Base-by-base conservation (phyloP, 306 rosid species). In the Casuarina glauca region DNA sequence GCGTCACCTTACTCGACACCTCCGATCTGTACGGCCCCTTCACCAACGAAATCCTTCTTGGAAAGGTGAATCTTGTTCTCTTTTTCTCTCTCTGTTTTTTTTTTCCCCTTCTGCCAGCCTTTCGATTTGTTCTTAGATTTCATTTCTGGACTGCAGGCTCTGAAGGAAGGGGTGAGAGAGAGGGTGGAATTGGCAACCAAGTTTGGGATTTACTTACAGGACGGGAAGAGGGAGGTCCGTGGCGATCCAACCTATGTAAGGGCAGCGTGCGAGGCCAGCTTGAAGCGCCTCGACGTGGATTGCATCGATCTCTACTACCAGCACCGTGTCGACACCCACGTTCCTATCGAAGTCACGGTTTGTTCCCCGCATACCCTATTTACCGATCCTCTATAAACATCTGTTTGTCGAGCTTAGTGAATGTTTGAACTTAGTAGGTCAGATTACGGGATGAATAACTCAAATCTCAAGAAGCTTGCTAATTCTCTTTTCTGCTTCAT, bases 291-390 rank as follows among this genome's bases (percentile, higher is more conserved):
- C 10, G 90, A 74, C 2, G 26, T 91, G 9, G 70, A 87, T 69
- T 87, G 35, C 48, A 78, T 93, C 17, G 92, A 93, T 83, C 97
- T 93, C 76, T 93, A 93, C 77, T 93, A 91, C 80, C 91, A 86
- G 69, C 94, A 88, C 66, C 89, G 95, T 13, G 26, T 89, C 42
- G 98, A 93, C 64, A 87, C 84, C 17, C 87, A 81, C 50, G 51
- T 91, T 48, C 93, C 97, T 1, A 83, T 93, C 61, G 97, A 93
- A 91, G 72, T 89, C 90, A 91, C 93, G 86, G 96, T 86, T 55
- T 10, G 69, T n/a, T 19, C 26, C 61, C 26, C 53, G 5, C 19
- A 41, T 19, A 15, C 41, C 6, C 60, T 9, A 0, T 61, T 46
- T 46, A 4, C 50, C 50, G 9, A 4, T 6, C 9, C 9, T 46